Evolutionary conservation across 768 basidiomycete genomes (phyloP).

Genomic region (Cantharellus anzutake): DNA sequence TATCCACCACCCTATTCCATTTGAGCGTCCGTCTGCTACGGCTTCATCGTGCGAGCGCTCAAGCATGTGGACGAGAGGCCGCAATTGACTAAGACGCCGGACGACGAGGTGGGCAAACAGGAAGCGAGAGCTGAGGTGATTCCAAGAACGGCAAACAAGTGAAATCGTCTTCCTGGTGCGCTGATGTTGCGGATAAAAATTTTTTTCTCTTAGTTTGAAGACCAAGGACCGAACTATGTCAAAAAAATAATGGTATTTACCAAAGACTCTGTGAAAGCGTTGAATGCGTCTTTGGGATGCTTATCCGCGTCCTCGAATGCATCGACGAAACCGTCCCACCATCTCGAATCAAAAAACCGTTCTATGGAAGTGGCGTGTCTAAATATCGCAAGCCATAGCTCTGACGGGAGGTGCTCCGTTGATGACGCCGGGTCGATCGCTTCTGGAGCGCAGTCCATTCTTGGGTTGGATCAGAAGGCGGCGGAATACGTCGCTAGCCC

Average conservation of each 20-base stretch:
- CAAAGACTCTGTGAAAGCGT: not conserved
- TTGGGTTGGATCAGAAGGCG: too few species aligned
- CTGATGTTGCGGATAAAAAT: not conserved
- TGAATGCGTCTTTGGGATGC: not conserved
- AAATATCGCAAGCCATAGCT: not conserved
- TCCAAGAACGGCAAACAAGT: not conserved
- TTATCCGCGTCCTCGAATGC: not conserved
- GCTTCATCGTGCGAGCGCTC: not conserved
- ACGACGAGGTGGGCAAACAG: not conserved
- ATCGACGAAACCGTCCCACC: not conserved
- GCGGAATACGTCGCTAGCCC: too few species aligned
- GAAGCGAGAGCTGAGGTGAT: not conserved
- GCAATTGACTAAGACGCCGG: not conserved
- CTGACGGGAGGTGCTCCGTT: not conserved
- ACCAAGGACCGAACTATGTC: not conserved
- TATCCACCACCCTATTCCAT: not conserved
- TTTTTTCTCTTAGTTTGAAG: not conserved
- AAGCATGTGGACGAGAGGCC: not conserved
- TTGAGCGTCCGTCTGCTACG: not conserved
- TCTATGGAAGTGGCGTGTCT: not conserved
- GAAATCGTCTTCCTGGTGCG: not conserved
- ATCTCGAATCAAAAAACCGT: not conserved
- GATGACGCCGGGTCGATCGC: not conserved
- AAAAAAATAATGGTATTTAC: not conserved
- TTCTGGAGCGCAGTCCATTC: too few species aligned